Conservation (phyloP, 169 alveolate genomes). For the Miamiensis avidus region DNA sequence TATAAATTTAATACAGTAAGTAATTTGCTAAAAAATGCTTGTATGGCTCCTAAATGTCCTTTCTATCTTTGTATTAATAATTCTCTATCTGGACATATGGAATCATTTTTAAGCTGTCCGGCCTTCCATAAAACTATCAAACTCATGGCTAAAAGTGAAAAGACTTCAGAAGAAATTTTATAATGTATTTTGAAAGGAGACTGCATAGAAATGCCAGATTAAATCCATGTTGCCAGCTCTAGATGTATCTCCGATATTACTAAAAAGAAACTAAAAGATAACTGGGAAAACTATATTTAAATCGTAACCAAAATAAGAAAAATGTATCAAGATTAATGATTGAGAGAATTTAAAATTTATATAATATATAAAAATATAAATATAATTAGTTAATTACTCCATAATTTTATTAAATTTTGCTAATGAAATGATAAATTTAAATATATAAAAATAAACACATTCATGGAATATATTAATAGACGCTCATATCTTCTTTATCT, state of each 20-base stretch:
- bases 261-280: background rate
- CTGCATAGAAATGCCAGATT: background rate
- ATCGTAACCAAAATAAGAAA: background rate
- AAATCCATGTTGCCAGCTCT: background rate
- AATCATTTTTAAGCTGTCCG: background rate
- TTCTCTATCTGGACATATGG: conserved; percentile 2
- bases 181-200: background rate
- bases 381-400: too few species aligned
- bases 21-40: conserved; percentile 22
- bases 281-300: background rate
- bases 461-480: too few species aligned
- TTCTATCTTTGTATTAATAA: background rate
- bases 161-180: background rate
- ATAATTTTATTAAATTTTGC: too few species aligned
- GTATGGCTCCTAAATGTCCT: conserved; percentile 9
- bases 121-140: conserved; percentile 24
- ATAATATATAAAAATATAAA: too few species aligned
- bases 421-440: too few species aligned
- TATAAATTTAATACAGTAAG: background rate
- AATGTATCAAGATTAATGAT: conserved; percentile 1
- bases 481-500: too few species aligned
- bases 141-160: background rate
- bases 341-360: too few species aligned
- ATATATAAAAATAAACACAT: too few species aligned
- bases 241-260: background rate